Evolutionary conservation across 83 land plant species (phyloP).

Genomic region (Thuja plicata): DNA sequence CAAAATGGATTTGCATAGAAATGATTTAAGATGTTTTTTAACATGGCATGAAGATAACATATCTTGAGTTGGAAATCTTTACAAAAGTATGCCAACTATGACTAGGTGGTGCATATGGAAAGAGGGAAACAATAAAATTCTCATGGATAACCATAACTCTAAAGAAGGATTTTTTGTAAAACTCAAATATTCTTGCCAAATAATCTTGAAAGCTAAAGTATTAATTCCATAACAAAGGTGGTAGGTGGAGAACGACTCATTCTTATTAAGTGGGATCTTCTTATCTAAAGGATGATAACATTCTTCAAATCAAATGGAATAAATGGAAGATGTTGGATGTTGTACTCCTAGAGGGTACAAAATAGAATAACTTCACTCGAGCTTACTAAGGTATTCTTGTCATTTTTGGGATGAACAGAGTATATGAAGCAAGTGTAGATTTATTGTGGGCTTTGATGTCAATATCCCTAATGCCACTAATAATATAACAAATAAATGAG

Average conservation of each 20-base stretch:
- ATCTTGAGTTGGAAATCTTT: too few species aligned
- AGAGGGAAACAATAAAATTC: too few species aligned
- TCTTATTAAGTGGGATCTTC: background rate
- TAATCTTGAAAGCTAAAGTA: background rate
- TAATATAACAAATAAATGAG: background rate
- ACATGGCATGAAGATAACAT: too few species aligned
- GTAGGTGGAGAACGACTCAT: background rate
- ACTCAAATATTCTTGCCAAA: background rate
- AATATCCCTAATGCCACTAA: background rate
- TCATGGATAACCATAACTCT: too few species aligned
- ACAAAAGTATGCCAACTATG: too few species aligned
- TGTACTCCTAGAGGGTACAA: background rate
- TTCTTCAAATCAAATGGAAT: background rate
- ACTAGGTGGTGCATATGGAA: too few species aligned
- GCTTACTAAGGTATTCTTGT: too few species aligned
- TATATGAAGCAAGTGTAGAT: background rate
- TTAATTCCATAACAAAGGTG: background rate
- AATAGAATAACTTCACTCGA: too few species aligned
- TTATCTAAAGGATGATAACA: background rate
- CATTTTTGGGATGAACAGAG: background rate
- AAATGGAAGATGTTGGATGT: background rate
- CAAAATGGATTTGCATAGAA: too few species aligned
- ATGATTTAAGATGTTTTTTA: too few species aligned
- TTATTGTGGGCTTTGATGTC: too few species aligned
- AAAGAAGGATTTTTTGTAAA: too few species aligned